Evolutionary conservation across 2,329 filamentous ascomycete species (phyloP).

Genomic region (Cyphellophora attinorum): DNA sequence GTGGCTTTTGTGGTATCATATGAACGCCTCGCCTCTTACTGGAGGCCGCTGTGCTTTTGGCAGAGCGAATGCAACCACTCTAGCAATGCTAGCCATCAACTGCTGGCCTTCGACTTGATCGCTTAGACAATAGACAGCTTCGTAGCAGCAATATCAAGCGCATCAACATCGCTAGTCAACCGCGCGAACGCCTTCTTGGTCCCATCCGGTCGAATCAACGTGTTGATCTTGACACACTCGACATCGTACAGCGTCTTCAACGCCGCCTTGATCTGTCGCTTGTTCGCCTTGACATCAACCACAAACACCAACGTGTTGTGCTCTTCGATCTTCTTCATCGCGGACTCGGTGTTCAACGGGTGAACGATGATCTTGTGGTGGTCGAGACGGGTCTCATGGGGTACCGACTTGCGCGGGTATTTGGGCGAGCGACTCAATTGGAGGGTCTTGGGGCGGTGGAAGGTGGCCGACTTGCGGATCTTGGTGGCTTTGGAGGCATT

Average conservation of each 20-base stretch:
- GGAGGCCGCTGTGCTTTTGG: too few species aligned
- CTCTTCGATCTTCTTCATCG: slow-evolving; percentile 99
- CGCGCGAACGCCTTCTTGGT: slow-evolving; percentile 98
- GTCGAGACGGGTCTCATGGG: slow-evolving; percentile 83
- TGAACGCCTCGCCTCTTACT: too few species aligned
- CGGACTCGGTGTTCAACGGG: slow-evolving; percentile 98
- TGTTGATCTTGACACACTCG: slow-evolving; percentile 98
- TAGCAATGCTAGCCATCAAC: too few species aligned
- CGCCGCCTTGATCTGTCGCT: slow-evolving; percentile 97
- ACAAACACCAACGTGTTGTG: slow-evolving; percentile 99
- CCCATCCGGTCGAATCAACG: slow-evolving; percentile 89
- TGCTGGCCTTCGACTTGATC: too few species aligned
- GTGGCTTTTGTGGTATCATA: too few species aligned
- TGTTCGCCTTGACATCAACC: slow-evolving; percentile 95
- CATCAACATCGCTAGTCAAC: slow-evolving; percentile 92
- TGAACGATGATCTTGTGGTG: slow-evolving; percentile 96
- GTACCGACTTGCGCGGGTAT: slow-evolving; percentile 93
- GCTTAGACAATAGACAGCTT: slow-evolving; percentile 92
- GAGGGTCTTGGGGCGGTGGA: slow-evolving; percentile 97
- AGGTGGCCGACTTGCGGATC: slow-evolving; percentile 84
- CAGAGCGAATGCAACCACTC: too few species aligned
- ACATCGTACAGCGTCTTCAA: slow-evolving; percentile 99
- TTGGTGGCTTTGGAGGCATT: slow-evolving; percentile 83
- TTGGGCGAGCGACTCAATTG: slow-evolving; percentile 82
- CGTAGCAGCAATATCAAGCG: slow-evolving; percentile 97